These are phyloP conservation scores for Phytophthora palmivora DNA, from an alignment of 352 stramenopile species.

Conservation along the genomic window DNA sequence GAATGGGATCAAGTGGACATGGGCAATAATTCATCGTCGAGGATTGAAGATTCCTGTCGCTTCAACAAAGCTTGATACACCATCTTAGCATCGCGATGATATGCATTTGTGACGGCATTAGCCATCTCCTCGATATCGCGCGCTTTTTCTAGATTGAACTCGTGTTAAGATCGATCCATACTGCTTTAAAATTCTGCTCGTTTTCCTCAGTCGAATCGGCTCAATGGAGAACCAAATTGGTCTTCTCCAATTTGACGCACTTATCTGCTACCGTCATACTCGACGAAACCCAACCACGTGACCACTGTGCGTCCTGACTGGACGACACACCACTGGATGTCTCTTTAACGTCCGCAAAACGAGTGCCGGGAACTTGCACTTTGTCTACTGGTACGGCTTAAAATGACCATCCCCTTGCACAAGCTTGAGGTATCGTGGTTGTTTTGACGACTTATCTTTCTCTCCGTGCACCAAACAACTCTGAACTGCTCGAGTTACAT, in stretches of 20 bases:
- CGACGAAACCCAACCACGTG: conserved; percentile 36
- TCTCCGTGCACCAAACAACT: conserved; percentile 29
- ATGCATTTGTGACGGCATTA: conserved; percentile 13
- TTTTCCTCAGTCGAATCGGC: conserved; percentile 9
- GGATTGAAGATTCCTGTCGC: too few relatives aligned
- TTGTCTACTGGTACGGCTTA: conserved; percentile 33
- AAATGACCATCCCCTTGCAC: conserved; percentile 10
- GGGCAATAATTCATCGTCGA: too few relatives aligned
- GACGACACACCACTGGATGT: conserved; percentile 30
- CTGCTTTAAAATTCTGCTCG: neutral
- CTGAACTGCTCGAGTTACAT: conserved; percentile 17
- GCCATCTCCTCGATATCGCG: conserved; percentile 29
- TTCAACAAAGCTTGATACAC: too few relatives aligned
- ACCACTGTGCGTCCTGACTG: conserved; percentile 25
- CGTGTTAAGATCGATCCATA: conserved; percentile 30
- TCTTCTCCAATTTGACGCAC: too few relatives aligned
- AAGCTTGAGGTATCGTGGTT: conserved; percentile 16
- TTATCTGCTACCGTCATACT: conserved; percentile 20
- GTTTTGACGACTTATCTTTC: conserved; percentile 19
- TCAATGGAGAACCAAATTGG: conserved; percentile 32
- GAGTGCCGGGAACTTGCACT: conserved; percentile 22
- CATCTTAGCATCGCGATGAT: too few relatives aligned
- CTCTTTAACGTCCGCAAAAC: conserved; percentile 19
- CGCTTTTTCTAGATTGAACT: conserved; percentile 5
- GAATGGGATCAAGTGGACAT: too few relatives aligned